Percentiles rank a stretch among this genome's conserved stretches.
Conservation (phyloP, 164 flowering plant species). For the Vitis riparia region DNA sequence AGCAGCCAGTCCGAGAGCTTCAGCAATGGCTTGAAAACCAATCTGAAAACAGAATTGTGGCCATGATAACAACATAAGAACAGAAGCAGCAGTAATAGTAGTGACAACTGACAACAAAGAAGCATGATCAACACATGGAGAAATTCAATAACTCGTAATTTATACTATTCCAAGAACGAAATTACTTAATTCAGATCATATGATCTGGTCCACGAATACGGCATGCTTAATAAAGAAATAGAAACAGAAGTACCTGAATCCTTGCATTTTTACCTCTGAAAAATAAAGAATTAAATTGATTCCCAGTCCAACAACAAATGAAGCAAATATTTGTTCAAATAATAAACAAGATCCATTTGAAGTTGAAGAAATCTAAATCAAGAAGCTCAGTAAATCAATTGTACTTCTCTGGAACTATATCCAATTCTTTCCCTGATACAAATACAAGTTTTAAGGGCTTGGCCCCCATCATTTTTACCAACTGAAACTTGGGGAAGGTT, state of each 20-base stretch:
- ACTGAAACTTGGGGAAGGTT: no score
- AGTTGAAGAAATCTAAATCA: no score
- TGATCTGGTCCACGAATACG: background rate
- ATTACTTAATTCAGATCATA: background rate
- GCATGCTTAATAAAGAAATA: background rate
- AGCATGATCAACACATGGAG: background rate
- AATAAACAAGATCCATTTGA: no score
- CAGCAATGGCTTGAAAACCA: conserved; percentile 98
- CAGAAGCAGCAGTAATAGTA: background rate
- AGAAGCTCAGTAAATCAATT: no score
- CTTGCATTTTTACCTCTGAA: no score
- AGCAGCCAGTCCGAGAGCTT: conserved; percentile 98
- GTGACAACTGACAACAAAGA: conserved; percentile 6
- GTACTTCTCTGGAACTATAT: no score
- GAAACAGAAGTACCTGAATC: background rate
- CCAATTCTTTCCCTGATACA: no score
- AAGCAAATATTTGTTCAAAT: no score
- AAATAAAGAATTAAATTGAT: no score
- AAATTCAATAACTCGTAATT: background rate
- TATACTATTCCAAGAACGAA: background rate
- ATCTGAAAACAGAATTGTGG: conserved; percentile 41
- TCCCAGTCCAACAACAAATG: no score
- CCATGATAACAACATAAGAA: conserved; percentile 1
- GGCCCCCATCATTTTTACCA: no score
- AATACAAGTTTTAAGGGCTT: no score